Evolutionary conservation across 352 stramenopile species (phyloP).

Genomic region (Vaucheria bursata): DNA sequence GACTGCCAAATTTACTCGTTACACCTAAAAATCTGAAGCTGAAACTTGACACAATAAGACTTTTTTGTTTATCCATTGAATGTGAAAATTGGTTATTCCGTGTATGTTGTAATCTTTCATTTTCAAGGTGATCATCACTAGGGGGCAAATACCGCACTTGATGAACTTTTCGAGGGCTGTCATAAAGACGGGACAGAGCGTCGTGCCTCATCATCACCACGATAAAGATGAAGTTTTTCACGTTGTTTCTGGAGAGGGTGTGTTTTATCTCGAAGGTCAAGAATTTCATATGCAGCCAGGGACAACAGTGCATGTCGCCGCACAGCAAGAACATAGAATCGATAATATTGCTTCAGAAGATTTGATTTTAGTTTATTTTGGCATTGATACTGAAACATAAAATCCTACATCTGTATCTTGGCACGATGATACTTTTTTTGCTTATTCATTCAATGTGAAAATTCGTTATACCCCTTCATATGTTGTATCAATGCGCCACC

Average conservation of each 20-base stretch:
- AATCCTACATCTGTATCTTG: background rate
- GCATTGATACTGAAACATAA: constrained; percentile 15
- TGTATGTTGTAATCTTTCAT: background rate
- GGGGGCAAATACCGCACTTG: constrained; percentile 39
- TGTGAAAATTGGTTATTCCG: background rate
- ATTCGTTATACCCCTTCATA: too few species aligned
- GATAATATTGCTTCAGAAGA: constrained; percentile 17
- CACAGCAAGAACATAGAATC: constrained; percentile 23
- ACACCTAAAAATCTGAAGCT: too few species aligned
- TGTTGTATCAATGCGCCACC: too few species aligned
- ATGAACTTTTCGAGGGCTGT: constrained; percentile 31
- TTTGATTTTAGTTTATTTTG: constrained; percentile 38
- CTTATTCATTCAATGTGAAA: background rate
- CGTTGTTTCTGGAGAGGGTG: constrained; percentile 17
- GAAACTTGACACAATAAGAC: too few species aligned
- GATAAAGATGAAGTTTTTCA: constrained; percentile 42
- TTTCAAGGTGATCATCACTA: constrained; percentile 32
- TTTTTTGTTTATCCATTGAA: too few species aligned
- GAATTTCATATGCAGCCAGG: constrained; percentile 23
- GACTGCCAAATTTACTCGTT: too few species aligned
- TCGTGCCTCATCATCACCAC: constrained; percentile 18
- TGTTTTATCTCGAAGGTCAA: constrained; percentile 22
- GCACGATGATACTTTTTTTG: background rate
- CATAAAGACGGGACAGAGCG: constrained; percentile 23
- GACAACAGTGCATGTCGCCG: constrained; percentile 34